phyloP scores from a whole-genome alignment of 768 basidiomycete species.

The Rhodosporidiobolus odoratus region DNA sequence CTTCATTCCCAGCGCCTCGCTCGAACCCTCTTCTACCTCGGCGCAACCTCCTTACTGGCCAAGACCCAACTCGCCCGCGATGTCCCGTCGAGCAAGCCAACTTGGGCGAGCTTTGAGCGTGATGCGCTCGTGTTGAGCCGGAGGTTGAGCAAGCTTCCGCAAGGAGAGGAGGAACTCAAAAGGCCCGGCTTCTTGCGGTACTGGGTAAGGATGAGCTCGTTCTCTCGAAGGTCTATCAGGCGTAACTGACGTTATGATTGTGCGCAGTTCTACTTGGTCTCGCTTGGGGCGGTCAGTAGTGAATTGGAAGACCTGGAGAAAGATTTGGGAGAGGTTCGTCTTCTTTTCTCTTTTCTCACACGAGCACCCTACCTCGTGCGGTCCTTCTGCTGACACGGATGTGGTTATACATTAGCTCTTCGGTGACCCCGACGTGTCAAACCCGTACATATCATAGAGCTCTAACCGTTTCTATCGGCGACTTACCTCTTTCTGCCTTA shows the following conservation, averaged over 20 bases:
- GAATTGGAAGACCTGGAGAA: conserved; percentile 36
- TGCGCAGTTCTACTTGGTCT: conserved; percentile 24
- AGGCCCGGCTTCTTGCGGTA: conserved; percentile 34
- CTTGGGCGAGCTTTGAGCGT: conserved; percentile 34
- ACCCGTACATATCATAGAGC: conserved; percentile 23
- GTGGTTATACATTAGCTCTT: too few species aligned
- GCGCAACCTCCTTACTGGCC: conserved; percentile 24
- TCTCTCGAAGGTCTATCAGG: background rate
- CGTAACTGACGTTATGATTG: background rate
- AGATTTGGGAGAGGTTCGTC: conserved; percentile 27
- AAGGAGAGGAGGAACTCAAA: conserved; percentile 28
- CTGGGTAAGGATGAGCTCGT: conserved; percentile 9
- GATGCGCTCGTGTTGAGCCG: conserved; percentile 35
- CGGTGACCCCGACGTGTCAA: conserved; percentile 28
- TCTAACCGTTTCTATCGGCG: background rate
- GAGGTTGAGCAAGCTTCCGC: conserved; percentile 28
- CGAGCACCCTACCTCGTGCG: too few species aligned
- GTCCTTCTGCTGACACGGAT: too few species aligned
- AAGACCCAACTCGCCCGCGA: conserved; percentile 37
- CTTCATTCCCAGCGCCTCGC: conserved; percentile 35
- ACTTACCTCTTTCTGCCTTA: background rate
- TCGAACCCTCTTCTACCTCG: conserved; percentile 36
- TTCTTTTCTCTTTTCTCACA: background rate
- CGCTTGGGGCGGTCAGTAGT: conserved; percentile 23
- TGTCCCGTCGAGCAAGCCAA: conserved; percentile 28